Conservation (phyloP, 2,329 filamentous ascomycete species). For the Fusarium sp. region DNA sequence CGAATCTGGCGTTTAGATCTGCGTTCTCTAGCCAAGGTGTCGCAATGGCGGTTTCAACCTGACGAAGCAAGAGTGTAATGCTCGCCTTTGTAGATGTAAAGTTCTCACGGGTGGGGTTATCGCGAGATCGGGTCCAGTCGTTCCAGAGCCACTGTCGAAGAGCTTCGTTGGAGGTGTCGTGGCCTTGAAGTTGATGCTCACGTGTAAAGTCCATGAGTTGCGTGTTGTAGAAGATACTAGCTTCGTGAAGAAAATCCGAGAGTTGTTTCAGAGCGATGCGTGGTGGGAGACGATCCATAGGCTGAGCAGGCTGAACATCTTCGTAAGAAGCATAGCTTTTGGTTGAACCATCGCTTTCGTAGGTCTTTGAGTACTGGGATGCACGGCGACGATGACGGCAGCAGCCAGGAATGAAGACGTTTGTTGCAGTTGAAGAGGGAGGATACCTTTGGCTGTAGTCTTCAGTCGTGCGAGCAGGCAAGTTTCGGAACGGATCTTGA, state of each 20-base stretch:
- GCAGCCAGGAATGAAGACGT: not conserved
- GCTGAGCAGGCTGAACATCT: not conserved
- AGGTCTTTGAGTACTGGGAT: not conserved
- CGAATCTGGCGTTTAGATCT: conserved; percentile 4
- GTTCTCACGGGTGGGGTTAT: not conserved
- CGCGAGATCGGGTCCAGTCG: conserved; percentile 13
- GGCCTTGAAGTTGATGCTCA: conserved; percentile 4
- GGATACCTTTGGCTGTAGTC: conserved; percentile 11
- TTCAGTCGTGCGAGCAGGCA: not conserved
- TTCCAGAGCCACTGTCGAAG: conserved; percentile 26
- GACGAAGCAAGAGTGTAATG: conserved; percentile 3
- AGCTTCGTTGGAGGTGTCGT: conserved; percentile 8
- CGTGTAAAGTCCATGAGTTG: conserved; percentile 17
- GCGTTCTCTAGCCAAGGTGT: conserved; percentile 17
- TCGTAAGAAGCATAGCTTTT: conserved; percentile 7
- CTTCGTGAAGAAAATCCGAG: conserved; percentile 17
- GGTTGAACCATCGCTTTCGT: conserved; percentile 1
- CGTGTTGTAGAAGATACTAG: conserved; percentile 8
- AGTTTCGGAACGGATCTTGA: not conserved
- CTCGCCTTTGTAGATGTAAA: conserved; percentile 25
- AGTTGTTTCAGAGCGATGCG: conserved; percentile 29
- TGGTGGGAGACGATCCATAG: conserved; percentile 19
- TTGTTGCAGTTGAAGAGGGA: not conserved
- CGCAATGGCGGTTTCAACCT: conserved; percentile 13
- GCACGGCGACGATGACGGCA: conserved; percentile 20